Evolutionary conservation across 129 eudicot species (phyloP).

Genomic region (Logfia minima): DNA sequence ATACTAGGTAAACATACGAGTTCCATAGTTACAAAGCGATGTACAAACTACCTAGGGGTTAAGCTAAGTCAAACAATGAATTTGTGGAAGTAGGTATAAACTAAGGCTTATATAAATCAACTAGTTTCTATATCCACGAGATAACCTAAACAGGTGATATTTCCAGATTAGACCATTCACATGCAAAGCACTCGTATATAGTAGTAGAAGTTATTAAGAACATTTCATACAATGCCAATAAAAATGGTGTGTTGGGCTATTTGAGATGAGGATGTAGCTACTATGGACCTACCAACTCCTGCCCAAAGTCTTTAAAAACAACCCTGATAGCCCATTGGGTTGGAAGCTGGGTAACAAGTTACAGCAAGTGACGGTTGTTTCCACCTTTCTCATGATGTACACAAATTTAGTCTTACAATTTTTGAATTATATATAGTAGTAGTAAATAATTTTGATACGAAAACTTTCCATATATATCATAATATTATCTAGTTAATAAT

Average conservation of each 20-base stretch:
- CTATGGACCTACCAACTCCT: not conserved
- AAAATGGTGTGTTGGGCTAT: not conserved
- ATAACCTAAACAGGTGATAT: not conserved
- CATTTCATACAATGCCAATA: not conserved
- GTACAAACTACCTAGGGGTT: not conserved
- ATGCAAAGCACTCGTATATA: not conserved
- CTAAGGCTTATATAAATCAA: not conserved
- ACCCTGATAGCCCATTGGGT: not conserved
- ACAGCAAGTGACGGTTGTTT: not conserved
- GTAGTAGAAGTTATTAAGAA: not conserved
- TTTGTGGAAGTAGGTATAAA: not conserved
- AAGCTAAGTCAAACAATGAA: constrained; percentile 11
- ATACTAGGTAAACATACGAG: not conserved
- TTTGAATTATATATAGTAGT: not conserved
- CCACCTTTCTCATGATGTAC: not conserved
- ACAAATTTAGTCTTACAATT: not conserved
- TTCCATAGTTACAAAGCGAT: constrained; percentile 5
- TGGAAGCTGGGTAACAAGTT: not conserved
- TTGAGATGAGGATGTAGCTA: not conserved
- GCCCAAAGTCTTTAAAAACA: not conserved
- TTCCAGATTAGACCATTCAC: not conserved
- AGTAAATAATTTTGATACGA: not conserved
- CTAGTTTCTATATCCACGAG: not conserved
- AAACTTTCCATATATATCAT: not conserved
- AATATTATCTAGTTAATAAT: not conserved